Evolutionary conservation across 805 yeast genomes (phyloP).

Genomic region (Kluyveromyces starmeri): DNA sequence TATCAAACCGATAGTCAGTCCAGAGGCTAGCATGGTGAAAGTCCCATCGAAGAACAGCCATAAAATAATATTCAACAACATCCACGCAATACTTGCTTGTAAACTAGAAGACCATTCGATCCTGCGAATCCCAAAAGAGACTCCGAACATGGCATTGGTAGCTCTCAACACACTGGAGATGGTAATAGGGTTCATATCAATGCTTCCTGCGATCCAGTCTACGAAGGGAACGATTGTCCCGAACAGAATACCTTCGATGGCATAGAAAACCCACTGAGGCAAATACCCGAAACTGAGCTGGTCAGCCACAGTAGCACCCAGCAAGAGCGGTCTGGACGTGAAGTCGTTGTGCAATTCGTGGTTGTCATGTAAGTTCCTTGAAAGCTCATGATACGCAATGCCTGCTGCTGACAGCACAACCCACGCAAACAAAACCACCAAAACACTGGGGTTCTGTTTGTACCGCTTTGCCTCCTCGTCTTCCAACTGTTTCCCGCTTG

Average conservation of each 20-base stretch:
- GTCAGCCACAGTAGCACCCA: constrained; percentile 26
- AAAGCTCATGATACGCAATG: constrained; percentile 43
- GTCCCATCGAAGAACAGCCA: constrained; percentile 63
- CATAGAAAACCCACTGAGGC: constrained; percentile 27
- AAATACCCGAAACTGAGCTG: constrained; percentile 11
- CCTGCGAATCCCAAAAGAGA: constrained; percentile 59
- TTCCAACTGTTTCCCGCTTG: constrained; percentile 7
- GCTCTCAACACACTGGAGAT: constrained; percentile 14
- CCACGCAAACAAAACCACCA: constrained; percentile 10
- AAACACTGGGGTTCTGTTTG: background rate
- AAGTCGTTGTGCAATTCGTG: constrained; percentile 36
- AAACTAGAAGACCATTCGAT: constrained; percentile 59
- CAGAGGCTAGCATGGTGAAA: constrained; percentile 39
- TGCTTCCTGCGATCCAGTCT: constrained; percentile 19
- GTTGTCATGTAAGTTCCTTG: constrained; percentile 43
- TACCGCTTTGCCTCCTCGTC: background rate
- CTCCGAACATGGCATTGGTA: constrained; percentile 55
- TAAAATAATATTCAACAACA: constrained; percentile 50
- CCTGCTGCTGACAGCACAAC: constrained; percentile 37
- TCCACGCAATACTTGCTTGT: constrained; percentile 59
- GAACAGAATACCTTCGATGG: constrained; percentile 49
- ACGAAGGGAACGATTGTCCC: constrained; percentile 44
- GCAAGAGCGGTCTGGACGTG: constrained; percentile 35
- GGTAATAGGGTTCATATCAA: constrained; percentile 10
- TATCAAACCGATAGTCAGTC: constrained; percentile 22